Evolutionary conservation across 345 rosid genomes (phyloP).

Genomic region (Eutrema yunnanense): DNA sequence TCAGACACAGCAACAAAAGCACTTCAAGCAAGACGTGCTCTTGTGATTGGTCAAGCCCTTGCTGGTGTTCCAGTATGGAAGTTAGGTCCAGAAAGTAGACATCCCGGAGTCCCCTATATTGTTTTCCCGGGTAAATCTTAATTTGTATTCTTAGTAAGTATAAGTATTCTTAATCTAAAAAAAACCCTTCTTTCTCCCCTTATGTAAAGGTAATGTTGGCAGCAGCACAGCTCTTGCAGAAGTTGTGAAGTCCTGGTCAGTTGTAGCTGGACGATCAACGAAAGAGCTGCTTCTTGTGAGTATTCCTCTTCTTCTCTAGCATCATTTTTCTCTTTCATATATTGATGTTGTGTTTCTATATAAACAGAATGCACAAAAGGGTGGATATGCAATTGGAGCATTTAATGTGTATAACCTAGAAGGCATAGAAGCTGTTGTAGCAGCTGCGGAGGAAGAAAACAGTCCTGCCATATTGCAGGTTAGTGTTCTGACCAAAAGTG

Average conservation of each 20-base stretch:
- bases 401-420: conserved; percentile 94
- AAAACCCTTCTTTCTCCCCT: neutral
- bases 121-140: conserved; percentile 80
- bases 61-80: conserved; percentile 97
- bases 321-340: conserved; percentile 3
- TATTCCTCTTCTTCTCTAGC: neutral
- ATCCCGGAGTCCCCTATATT: conserved; percentile 94
- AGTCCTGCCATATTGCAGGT: conserved; percentile 99
- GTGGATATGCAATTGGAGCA: conserved; percentile 92
- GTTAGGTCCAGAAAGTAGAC: conserved; percentile 95
- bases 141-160: neutral
- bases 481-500: conserved; percentile 10
- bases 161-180: neutral
- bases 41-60: conserved; percentile 87
- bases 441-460: conserved; percentile 91
- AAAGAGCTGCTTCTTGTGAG: conserved; percentile 79
- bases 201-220: conserved; percentile 78
- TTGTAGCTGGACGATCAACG: conserved; percentile 50
- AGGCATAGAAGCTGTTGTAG: conserved; percentile 90
- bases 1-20: conserved; percentile 99
- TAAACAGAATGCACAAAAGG: conserved; percentile 75
- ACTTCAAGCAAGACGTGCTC: conserved; percentile 79
- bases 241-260: conserved; percentile 89
- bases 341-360: conserved; percentile 24
- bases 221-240: conserved; percentile 69